A percentile compares a stretch with the other conserved stretches of the same genome.
phyloP scores from a whole-genome alignment of 345 rosid genomes.

The Euphorbia tirucalli region DNA sequence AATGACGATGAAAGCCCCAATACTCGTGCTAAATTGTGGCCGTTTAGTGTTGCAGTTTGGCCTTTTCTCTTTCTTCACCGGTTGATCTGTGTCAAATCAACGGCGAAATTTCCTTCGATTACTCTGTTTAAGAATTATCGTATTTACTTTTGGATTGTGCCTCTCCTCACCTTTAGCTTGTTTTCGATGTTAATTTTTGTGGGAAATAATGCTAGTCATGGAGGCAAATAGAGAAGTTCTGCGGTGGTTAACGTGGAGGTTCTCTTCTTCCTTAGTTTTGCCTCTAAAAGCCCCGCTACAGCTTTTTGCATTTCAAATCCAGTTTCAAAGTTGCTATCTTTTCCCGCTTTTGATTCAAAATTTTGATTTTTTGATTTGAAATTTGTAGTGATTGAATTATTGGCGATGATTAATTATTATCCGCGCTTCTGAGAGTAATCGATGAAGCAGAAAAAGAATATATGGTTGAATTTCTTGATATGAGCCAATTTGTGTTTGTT shows the following conservation, averaged over 20 bases:
- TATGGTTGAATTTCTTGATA: conserved; percentile 81
- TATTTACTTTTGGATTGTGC: conserved; percentile 8
- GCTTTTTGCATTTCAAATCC: not conserved
- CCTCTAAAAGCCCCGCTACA: conserved; percentile 48
- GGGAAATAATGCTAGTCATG: conserved; percentile 50
- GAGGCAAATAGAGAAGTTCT: conserved; percentile 38
- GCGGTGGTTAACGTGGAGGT: conserved; percentile 58
- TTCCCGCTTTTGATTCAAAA: not conserved
- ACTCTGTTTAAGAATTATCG: no score
- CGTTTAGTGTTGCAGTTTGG: conserved; percentile 30
- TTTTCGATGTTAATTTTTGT: conserved; percentile 22
- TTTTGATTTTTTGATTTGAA: no score
- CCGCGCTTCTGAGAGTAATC: conserved; percentile 78
- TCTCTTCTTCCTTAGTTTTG: conserved; percentile 19
- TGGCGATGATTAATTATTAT: conserved; percentile 61
- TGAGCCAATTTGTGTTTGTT: conserved; percentile 37
- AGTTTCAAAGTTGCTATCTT: not conserved
- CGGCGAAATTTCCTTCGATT: conserved; percentile 36
- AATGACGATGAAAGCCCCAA: conserved; percentile 22
- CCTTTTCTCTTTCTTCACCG: not conserved
- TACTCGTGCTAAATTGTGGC: conserved; percentile 19
- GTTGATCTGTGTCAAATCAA: conserved; percentile 30
- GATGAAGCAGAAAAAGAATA: conserved; percentile 43
- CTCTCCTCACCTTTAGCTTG: conserved; percentile 57
- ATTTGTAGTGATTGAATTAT: not conserved